phyloP scores from a whole-genome alignment of 371 early-diverging fungal species.

The Mucor lusitanicus region DNA sequence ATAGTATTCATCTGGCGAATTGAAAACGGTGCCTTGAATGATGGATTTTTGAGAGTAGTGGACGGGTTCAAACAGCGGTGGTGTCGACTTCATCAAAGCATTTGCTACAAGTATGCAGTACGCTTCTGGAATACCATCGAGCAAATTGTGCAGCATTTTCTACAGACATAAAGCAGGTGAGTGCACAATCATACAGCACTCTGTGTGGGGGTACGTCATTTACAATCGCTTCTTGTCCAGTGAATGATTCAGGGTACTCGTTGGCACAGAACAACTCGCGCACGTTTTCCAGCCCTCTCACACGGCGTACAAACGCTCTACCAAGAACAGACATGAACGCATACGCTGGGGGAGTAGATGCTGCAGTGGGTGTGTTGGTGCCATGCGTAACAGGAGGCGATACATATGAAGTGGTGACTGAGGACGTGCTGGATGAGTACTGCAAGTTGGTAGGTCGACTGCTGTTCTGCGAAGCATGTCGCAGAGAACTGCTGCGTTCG shows the following conservation, averaged over 20 bases:
- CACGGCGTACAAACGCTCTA: conserved; percentile 17
- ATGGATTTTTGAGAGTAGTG: conserved; percentile 50
- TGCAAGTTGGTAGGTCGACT: not conserved
- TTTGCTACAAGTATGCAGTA: conserved; percentile 38
- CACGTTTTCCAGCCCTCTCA: conserved; percentile 23
- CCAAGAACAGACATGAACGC: conserved; percentile 26
- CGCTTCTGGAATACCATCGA: conserved; percentile 31
- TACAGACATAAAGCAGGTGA: not conserved
- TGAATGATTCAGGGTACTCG: conserved; percentile 51
- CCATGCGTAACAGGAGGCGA: not conserved
- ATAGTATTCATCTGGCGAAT: conserved; percentile 47
- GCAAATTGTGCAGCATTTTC: conserved; percentile 13
- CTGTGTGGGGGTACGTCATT: not conserved
- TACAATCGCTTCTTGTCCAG: conserved; percentile 51
- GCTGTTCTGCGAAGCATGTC: not conserved
- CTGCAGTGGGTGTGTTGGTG: not conserved
- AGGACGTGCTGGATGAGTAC: not conserved
- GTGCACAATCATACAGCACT: not conserved
- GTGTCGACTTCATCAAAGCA: conserved; percentile 39
- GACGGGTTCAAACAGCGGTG: conserved; percentile 43
- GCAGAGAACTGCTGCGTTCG: not conserved
- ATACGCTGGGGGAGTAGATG: conserved; percentile 6
- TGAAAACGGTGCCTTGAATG: conserved; percentile 34
- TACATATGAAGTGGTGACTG: not conserved
- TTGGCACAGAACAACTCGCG: conserved; percentile 43